These are phyloP conservation scores for Globisporangium irregulare DNA, from an alignment of 352 stramenopile genomes.

Conservation along the genomic window DNA sequence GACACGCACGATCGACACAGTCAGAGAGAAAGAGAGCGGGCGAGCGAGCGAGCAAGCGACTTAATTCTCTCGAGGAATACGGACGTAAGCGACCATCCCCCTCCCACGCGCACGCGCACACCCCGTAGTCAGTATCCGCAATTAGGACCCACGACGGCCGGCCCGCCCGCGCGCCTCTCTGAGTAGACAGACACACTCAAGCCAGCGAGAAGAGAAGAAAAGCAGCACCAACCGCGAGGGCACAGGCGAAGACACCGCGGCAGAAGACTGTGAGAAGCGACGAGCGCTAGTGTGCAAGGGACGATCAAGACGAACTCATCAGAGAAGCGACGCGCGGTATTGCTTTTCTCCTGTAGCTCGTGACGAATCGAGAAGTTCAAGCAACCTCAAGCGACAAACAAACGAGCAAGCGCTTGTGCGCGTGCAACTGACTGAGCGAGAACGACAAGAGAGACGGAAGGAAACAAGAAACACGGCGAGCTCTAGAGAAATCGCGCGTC, in stretches of 20 bases:
- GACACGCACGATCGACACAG: constrained; percentile 8
- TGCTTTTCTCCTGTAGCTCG: constrained; percentile 9
- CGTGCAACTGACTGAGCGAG: background rate
- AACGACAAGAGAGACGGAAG: background rate
- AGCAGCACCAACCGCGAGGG: background rate
- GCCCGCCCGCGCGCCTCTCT: background rate
- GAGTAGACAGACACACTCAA: constrained; percentile 3
- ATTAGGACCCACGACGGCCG: background rate
- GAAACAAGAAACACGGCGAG: constrained; percentile 1
- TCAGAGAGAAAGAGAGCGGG: constrained; percentile 3
- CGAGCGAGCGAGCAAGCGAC: constrained; percentile 8
- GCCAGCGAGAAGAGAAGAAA: background rate
- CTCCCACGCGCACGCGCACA: background rate
- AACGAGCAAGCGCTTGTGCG: background rate
- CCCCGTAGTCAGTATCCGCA: background rate
- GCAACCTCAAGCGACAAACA: constrained; percentile 2
- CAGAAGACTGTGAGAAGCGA: background rate
- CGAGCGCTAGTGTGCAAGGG: background rate
- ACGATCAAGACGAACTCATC: background rate
- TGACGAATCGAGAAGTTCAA: constrained; percentile 9
- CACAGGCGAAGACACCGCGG: background rate
- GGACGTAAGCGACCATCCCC: background rate
- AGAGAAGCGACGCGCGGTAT: constrained; percentile 8
- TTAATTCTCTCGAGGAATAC: constrained; percentile 6
- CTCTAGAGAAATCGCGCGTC: background rate